Base-by-base conservation (phyloP, 345 rosid genomes). In the Cardiospermum halicacabum region DNA sequence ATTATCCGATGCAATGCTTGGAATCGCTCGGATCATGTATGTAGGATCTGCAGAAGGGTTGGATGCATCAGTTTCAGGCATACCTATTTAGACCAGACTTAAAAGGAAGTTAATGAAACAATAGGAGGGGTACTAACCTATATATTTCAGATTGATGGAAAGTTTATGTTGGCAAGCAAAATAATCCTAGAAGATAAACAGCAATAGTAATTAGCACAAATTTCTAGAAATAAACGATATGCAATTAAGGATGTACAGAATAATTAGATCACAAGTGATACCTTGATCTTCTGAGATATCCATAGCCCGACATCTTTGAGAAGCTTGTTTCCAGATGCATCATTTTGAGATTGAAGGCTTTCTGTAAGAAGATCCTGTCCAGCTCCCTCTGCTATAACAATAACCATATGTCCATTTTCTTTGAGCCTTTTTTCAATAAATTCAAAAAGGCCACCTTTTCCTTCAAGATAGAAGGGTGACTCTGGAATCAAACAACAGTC, bases 401-500 rank as follows among this genome's bases (percentile, higher is more conserved):
- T 80, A 67, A 88, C 93, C 89, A 91, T 86, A 77, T 91, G 97
- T 47, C 91, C 97, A 53, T 79, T 78, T 75, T 88, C 93, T 69
- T 77, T 86, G 34, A 91, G 91, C 32, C 82, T 74, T 66, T 80
- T 84, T 25, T 66, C 77, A 15, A 88, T 82, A 75, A 47, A 88
- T 72, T 86, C 85, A 69, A 62, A 83, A 28, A 91, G 93, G 53
- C 97, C 97, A 65, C 97, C 96, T 45, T 78, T 75, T 69, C 93
- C 97, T 78, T 91, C 91, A 5, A 91, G 92, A 74, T 80, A 88
- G 81, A 91, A 91, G 19, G 96, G 91, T 60, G 96, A 91, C 77
- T 91, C 97, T 3, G 97, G 97, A 75, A 91, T 91, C 84, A 91
- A 82, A 75, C 97, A 91, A 76, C 96, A 88, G 69, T 91, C 96